Conservation (phyloP, 331 rosid species). For the Quercus tomentella region DNA sequence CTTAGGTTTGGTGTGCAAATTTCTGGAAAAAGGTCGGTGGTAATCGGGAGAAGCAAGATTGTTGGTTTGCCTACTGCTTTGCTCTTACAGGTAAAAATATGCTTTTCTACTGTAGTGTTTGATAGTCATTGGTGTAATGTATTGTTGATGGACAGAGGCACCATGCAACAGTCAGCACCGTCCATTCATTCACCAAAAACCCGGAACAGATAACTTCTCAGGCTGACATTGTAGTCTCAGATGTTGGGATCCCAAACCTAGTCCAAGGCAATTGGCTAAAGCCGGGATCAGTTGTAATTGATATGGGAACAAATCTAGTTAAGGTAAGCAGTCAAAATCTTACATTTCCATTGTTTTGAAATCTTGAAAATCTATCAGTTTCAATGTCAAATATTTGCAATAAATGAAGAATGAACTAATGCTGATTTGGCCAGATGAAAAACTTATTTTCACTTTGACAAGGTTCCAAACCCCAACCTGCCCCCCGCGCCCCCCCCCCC, state of each 20-base stretch:
- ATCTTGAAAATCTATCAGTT: not conserved
- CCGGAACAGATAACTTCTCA: slow-evolving; percentile 42
- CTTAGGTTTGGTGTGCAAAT: slow-evolving; percentile 54
- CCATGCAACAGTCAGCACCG: slow-evolving; percentile 45
- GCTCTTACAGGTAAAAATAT: slow-evolving; percentile 50
- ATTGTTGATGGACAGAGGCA: slow-evolving; percentile 42
- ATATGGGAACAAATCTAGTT: slow-evolving; percentile 47
- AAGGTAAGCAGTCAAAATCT: slow-evolving; percentile 20
- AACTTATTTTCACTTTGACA: not conserved
- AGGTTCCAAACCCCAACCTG: not conserved
- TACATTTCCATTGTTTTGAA: not conserved
- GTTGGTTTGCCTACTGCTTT: slow-evolving; percentile 64
- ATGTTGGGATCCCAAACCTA: slow-evolving; percentile 45
- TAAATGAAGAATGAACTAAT: not conserved
- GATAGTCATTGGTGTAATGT: slow-evolving; percentile 12
- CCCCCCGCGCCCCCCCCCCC: no score
- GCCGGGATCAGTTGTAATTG: slow-evolving; percentile 53
- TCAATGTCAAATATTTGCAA: not conserved
- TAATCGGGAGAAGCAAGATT: slow-evolving; percentile 65
- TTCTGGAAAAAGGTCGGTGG: slow-evolving; percentile 56
- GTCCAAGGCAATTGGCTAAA: slow-evolving; percentile 53
- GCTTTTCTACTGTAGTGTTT: slow-evolving; percentile 25
- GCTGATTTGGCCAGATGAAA: not conserved
- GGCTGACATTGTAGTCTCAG: slow-evolving; percentile 54
- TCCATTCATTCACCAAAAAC: slow-evolving; percentile 38